Evolutionary conservation across 805 yeast genomes (phyloP).

Genomic region (Helenozyma rhizophorensis): DNA sequence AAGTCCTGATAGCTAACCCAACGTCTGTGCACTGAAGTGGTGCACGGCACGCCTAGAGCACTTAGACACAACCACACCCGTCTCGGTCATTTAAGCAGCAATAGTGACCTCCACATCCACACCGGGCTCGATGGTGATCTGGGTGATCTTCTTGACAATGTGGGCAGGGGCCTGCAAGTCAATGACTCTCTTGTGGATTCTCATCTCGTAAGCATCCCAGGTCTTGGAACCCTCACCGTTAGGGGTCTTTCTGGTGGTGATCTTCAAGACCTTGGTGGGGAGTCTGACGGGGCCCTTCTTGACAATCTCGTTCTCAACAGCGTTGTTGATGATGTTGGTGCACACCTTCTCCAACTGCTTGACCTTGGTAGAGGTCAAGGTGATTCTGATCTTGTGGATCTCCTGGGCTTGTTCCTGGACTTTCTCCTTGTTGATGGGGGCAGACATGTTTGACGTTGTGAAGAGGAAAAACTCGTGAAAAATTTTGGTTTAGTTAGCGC

Average conservation of each 20-base stretch:
- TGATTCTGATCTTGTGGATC: slow-evolving; percentile 97
- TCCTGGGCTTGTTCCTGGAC: slow-evolving; percentile 78
- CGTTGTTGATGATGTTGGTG: slow-evolving; percentile 82
- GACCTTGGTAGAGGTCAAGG: slow-evolving; percentile 98
- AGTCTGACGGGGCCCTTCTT: slow-evolving; percentile 99
- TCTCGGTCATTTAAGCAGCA: slow-evolving; percentile 55
- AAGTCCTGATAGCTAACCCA: slow-evolving; percentile 59
- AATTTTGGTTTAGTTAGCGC: slow-evolving; percentile 7
- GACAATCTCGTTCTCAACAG: slow-evolving; percentile 73
- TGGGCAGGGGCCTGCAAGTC: slow-evolving; percentile 96
- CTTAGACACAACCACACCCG: slow-evolving; percentile 27
- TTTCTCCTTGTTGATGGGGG: slow-evolving; percentile 76
- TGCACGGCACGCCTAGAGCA: slow-evolving; percentile 64
- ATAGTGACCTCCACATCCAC: slow-evolving; percentile 94
- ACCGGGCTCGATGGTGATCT: slow-evolving; percentile 98
- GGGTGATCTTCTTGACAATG: slow-evolving; percentile 91
- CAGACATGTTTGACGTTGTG: slow-evolving; percentile 63
- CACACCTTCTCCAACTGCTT: slow-evolving; percentile 97
- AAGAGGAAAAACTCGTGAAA: slow-evolving; percentile 15
- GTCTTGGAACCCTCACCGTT: slow-evolving; percentile 99
- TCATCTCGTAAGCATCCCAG: slow-evolving; percentile 99
- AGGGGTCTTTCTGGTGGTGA: slow-evolving; percentile 99
- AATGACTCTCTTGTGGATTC: slow-evolving; percentile 99
- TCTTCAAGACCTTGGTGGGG: slow-evolving; percentile 97
- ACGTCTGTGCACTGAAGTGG: slow-evolving; percentile 44